Evolutionary conservation across 2,329 filamentous ascomycete genomes (phyloP), one percentile per base, ranked within the genome.

Genomic region (Helotiales sp.): DNA sequence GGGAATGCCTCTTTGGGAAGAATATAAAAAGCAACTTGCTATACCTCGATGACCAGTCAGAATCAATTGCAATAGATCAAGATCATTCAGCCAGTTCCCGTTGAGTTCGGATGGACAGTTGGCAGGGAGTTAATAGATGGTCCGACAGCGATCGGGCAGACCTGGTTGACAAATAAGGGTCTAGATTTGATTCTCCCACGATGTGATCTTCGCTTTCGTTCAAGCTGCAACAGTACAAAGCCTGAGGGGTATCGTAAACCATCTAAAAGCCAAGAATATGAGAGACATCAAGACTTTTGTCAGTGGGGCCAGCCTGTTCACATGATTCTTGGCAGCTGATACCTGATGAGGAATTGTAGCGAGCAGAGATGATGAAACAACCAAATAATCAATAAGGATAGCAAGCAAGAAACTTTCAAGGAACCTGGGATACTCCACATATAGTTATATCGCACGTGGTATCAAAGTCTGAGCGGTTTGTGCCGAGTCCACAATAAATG

Each of bases 261-360:
- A 40, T 58, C 26, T 40, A 34, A 13, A 1, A 43, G 32, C 55
- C 55, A 58, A 58, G 32, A 58, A 15, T 17, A 43, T 10, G 17
- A 43, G 15, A 58, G 32, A n/a, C 32, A 26, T 40, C 55, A 58
- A 58, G 37, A 58, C 54, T 58, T 58, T 13, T 58, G 6, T 10
- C 11, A 17, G 32, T 26, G 37, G 37, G 34, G 22, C 55, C 26
- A 40, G 2, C 15, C 30, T 20, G 24, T 40, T 40, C 7, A 26
- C 15, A 13, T 40, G 6, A 3, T 43, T 13, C 55, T 58, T 58
- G 55, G 55, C 55, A 40, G 20, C 20, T 24, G 55, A 22, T 58
- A 26, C 32, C 43, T 40, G 55, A 58, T 40, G 32, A 26, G 32
- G 34, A 40, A 26, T 26, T 10, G 37, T 58, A 40, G 22, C 32